These are phyloP conservation scores for Rhynchosporium secalis DNA, from an alignment of 2,329 filamentous ascomycete species.

Conservation along the genomic window DNA sequence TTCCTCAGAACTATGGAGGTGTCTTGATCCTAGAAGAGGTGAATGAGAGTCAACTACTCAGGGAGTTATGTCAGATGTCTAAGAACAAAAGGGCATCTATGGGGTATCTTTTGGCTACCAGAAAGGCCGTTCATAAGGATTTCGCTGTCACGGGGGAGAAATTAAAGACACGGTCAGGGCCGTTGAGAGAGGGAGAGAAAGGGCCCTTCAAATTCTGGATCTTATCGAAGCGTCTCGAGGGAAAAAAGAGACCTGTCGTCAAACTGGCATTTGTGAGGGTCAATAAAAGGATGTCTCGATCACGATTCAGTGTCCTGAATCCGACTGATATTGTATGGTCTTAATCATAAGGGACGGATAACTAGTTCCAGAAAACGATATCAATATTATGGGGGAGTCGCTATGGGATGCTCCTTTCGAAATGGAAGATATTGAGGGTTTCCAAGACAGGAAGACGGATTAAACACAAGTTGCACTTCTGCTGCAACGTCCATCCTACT, in stretches of 20 bases:
- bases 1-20: background rate
- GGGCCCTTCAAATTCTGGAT: background rate
- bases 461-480: too few relatives aligned
- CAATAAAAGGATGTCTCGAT: too few relatives aligned
- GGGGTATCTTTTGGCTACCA: slow-evolving; percentile 5
- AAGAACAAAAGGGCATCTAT: background rate
- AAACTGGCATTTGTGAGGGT: background rate
- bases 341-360: too few relatives aligned
- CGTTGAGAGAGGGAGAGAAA: background rate
- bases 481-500: too few relatives aligned
- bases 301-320: too few relatives aligned
- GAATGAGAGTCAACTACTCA: background rate
- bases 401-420: too few relatives aligned
- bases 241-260: background rate
- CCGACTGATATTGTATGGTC: too few relatives aligned
- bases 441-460: too few relatives aligned
- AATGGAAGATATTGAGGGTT: too few relatives aligned
- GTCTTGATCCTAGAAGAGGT: background rate
- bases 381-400: too few relatives aligned
- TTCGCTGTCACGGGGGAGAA: background rate
- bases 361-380: too few relatives aligned
- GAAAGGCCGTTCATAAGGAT: slow-evolving; percentile 7
- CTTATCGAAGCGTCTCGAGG: background rate
- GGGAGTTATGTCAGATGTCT: background rate
- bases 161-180: background rate